These are phyloP conservation scores for Diaporthe longicolla DNA, from an alignment of 2,329 filamentous ascomycete species.

Conservation along the genomic window DNA sequence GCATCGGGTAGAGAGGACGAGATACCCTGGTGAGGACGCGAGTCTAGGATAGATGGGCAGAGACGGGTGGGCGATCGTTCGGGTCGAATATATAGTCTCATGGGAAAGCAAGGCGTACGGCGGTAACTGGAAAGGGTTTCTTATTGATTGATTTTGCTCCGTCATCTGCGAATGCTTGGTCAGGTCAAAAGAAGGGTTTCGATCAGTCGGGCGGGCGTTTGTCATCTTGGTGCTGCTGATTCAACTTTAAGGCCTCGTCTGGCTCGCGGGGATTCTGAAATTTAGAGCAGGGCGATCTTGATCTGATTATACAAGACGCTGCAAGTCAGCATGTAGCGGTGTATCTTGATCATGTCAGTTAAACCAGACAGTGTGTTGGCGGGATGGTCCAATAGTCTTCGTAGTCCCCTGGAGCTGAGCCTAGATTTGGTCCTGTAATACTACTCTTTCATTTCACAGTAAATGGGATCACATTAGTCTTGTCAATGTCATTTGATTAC, in stretches of 20 bases:
- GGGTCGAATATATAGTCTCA: not conserved
- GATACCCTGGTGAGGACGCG: not conserved
- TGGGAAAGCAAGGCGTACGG: conserved; percentile 20
- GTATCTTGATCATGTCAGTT: not conserved
- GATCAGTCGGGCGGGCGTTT: not conserved
- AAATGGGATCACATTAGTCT: not conserved
- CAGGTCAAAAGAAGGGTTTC: not conserved
- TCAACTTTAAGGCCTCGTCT: not conserved
- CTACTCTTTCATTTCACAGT: not conserved
- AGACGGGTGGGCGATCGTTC: too few species aligned
- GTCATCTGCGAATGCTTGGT: not conserved
- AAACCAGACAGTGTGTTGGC: too few species aligned
- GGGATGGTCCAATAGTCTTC: too few species aligned
- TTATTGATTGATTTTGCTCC: not conserved
- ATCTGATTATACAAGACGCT: not conserved
- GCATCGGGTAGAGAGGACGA: not conserved
- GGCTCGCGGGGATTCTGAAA: not conserved
- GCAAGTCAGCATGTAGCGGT: not conserved
- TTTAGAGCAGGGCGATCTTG: not conserved
- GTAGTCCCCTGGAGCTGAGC: not conserved
- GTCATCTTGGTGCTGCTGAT: not conserved
- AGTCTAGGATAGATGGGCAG: too few species aligned
- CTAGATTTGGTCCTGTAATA: not conserved
- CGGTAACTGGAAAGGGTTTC: not conserved
- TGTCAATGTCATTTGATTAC: not conserved